phyloP scores from a whole-genome alignment of 257 asterid species.

The Solanum piurae region DNA sequence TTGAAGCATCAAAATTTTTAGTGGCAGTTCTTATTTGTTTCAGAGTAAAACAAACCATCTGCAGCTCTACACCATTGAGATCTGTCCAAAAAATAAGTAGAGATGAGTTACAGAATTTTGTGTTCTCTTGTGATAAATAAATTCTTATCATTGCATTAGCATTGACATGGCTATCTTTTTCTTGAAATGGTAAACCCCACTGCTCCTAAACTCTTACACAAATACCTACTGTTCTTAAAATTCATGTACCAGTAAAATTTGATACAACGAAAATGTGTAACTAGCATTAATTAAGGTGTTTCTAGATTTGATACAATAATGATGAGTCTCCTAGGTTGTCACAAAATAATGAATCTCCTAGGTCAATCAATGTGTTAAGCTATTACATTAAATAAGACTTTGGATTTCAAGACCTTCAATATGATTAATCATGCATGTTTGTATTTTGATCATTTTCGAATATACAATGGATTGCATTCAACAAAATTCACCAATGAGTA shows the following conservation, averaged over 20 bases:
- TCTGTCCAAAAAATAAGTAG: conserved; percentile 25
- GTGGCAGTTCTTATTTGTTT: conserved; percentile 81
- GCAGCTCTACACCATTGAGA: conserved; percentile 47
- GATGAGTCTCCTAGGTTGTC: background rate
- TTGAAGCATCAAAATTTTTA: conserved; percentile 52
- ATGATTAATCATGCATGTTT: background rate
- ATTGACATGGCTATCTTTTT: background rate
- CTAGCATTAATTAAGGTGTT: background rate
- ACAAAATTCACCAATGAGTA: background rate
- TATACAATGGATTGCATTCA: background rate
- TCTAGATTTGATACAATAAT: background rate
- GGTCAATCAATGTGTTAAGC: background rate
- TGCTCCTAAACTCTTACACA: background rate
- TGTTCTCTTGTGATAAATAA: background rate
- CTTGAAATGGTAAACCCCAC: background rate
- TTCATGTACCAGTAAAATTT: background rate
- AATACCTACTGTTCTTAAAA: background rate
- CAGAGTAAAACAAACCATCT: conserved; percentile 55
- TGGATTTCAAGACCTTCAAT: background rate
- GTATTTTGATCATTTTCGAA: background rate
- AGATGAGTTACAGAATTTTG: background rate
- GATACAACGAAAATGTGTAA: background rate
- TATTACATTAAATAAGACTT: background rate
- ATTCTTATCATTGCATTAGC: background rate
- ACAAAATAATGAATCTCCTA: background rate